phyloP scores from a whole-genome alignment of 441 rosid species.

The Gossypium laxum region DNA sequence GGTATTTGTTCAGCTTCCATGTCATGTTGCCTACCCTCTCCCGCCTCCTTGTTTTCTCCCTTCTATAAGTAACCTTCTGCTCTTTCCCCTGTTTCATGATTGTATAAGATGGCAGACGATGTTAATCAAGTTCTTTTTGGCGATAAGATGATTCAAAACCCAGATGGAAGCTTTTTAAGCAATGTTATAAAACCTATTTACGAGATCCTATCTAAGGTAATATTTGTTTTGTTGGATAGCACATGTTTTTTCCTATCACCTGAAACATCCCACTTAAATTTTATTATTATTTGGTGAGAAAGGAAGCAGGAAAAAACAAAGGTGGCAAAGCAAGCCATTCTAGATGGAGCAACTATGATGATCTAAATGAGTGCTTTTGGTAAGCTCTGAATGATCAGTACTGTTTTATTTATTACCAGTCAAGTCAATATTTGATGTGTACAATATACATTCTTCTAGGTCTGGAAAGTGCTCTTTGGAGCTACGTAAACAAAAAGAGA shows the following conservation, averaged over 20 bases:
- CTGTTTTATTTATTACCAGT: not conserved
- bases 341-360: slow-evolving; percentile 96
- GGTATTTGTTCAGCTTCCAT: not conserved
- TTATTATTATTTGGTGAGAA: slow-evolving; percentile 22
- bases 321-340: slow-evolving; percentile 85
- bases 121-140: slow-evolving; percentile 48
- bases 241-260: slow-evolving; percentile 5
- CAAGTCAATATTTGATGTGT: slow-evolving; percentile 9
- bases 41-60: not conserved
- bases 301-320: slow-evolving; percentile 79
- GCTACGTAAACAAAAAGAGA: slow-evolving; percentile 33
- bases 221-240: slow-evolving; percentile 11
- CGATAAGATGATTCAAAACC: slow-evolving; percentile 36
- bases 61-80: not conserved
- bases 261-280: slow-evolving; percentile 6
- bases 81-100: slow-evolving; percentile 14
- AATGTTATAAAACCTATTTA: slow-evolving; percentile 72
- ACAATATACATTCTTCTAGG: slow-evolving; percentile 33
- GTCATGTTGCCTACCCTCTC: not conserved
- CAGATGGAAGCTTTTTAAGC: slow-evolving; percentile 72
- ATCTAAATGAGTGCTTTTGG: slow-evolving; percentile 95
- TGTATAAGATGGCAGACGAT: slow-evolving; percentile 65
- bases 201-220: slow-evolving; percentile 66
- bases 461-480: slow-evolving; percentile 69
- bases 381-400: slow-evolving; percentile 22